Base-by-base conservation (phyloP, 2,329 filamentous ascomycete genomes). In the Fusarium circinatum region DNA sequence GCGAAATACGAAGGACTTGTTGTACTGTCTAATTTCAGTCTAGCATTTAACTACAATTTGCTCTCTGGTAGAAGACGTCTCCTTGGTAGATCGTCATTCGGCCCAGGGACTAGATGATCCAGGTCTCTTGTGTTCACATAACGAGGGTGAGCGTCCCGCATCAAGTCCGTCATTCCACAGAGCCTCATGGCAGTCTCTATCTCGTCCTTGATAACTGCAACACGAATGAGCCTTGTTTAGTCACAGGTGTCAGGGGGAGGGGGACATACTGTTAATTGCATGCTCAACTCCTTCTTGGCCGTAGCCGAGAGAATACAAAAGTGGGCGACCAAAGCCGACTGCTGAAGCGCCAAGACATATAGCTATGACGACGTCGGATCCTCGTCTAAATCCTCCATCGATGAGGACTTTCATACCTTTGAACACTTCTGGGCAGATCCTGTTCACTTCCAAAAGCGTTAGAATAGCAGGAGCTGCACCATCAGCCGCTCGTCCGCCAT, bases 321-420 rank as follows among this genome's bases (percentile, higher is more conserved):
- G 28, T 8, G 56, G 42, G 6, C 56, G 32, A 3, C 32, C 56
- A 17, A 59, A 28, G 0, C 56, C 56, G 20, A 59, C 42, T 20
- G 56, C 56, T 28, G 32, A 49, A 49, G 56, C 56, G 24, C 42
- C 56, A 11, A 59, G 56, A 24, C 32, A 48, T 15, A 49, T 28
- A 1, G 42, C 56, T 24, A 49, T 59, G 11, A 59, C 24, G 36
- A 59, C 20, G 3, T 59, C 56, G 11, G 56, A 48, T 17, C 56
- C 42, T 1, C 41, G 15, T n/a, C 24, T 48, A 5, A 49, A 38
- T 0, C 56, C 56, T 17, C 42, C 56, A 14, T 49, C 56, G 12
- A 59, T 49, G 6, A 49, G 34, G 24, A 59, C 10, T 28, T 20
- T 49, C 32, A 59, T 59, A 8, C 22, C 6, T 18, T 12, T 1